These are phyloP conservation scores for Geosmithia flava DNA, from an alignment of 2,329 filamentous ascomycete species.

Conservation along the genomic window DNA sequence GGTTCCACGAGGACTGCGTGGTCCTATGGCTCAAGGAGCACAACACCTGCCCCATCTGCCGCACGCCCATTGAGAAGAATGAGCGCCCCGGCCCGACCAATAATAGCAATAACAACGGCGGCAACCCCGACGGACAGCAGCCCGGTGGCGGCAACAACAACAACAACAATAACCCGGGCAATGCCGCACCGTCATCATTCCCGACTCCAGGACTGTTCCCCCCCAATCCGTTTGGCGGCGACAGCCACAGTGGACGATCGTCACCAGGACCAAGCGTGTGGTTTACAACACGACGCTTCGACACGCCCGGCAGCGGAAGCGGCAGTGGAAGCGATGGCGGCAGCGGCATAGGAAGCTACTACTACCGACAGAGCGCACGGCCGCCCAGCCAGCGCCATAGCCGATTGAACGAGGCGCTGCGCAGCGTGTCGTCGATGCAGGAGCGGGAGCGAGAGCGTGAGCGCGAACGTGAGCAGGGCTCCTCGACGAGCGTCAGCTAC, in stretches of 20 bases:
- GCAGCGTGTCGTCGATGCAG: constrained; percentile 14
- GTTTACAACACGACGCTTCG: background rate
- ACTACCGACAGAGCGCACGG: background rate
- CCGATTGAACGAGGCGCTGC: constrained; percentile 16
- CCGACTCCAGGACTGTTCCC: background rate
- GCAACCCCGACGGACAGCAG: background rate
- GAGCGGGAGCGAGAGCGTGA: constrained; percentile 14
- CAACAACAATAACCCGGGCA: background rate
- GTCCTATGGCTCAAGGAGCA: constrained; percentile 78
- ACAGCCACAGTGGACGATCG: background rate
- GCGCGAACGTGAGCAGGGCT: constrained; percentile 7
- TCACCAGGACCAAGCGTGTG: background rate
- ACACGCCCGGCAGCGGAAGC: background rate
- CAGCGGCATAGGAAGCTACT: background rate
- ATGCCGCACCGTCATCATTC: background rate
- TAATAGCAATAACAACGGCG: constrained; percentile 4
- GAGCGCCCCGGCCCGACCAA: constrained; percentile 2
- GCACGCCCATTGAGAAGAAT: constrained; percentile 40
- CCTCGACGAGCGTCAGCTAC: constrained; percentile 13
- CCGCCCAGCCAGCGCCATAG: constrained; percentile 14
- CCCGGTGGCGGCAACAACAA: background rate
- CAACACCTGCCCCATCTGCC: constrained; percentile 82
- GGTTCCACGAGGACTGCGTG: constrained; percentile 82
- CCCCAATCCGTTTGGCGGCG: background rate
- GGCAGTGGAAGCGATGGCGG: background rate